A percentile compares a stretch with the other conserved stretches of the same genome.
These are phyloP conservation scores for Mortierella sp. DNA, from an alignment of 371 early-diverging fungal genomes.

Conservation along the genomic window DNA sequence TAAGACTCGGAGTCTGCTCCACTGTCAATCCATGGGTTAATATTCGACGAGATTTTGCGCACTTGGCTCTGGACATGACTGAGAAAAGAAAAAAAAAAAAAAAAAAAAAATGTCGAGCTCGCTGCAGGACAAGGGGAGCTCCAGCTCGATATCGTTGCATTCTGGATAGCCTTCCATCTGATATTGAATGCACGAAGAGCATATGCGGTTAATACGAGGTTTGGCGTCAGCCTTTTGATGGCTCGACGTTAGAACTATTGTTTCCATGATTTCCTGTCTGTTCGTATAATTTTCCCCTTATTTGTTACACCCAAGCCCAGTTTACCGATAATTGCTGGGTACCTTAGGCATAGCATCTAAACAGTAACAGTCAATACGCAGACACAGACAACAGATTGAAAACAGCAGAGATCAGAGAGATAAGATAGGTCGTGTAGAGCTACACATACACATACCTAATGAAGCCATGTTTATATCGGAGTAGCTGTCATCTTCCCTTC, in stretches of 20 bases:
- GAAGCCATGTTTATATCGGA: constrained; percentile 28
- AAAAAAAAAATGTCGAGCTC: neutral
- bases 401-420: constrained; percentile 30
- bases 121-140: constrained; percentile 2
- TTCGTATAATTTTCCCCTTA: neutral
- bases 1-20: neutral
- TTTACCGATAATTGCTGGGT: neutral
- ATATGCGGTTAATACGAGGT: neutral
- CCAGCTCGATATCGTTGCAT: neutral
- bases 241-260: neutral
- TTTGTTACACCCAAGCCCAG: neutral
- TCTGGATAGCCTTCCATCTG: neutral
- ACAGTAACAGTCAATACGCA: constrained; percentile 10
- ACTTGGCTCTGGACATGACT: neutral
- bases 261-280: neutral
- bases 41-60: neutral
- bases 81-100: neutral
- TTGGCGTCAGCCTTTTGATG: neutral
- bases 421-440: constrained; percentile 33
- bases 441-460: constrained; percentile 37
- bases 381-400: constrained; percentile 17
- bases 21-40: neutral
- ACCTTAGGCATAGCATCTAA: constrained; percentile 20
- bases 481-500: constrained; percentile 5
- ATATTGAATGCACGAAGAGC: neutral